These are phyloP conservation scores for Bryoglossum gracile DNA, from an alignment of 495 filamentous ascomycete species.

Conservation along the genomic window DNA sequence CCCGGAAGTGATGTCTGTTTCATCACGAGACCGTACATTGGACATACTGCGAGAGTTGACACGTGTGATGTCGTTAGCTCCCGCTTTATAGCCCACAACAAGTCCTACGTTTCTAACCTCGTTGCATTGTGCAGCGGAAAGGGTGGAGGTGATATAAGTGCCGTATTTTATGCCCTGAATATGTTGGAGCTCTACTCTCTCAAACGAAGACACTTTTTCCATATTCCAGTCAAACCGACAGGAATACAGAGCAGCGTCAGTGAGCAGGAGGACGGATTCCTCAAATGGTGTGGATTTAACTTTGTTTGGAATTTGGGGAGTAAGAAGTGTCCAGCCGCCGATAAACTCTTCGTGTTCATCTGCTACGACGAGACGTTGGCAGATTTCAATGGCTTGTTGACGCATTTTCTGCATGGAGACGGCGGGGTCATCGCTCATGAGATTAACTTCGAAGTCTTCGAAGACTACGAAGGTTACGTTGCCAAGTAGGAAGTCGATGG, in stretches of 20 bases:
- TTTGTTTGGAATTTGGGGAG: conserved; percentile 54
- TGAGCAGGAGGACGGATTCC: conserved; percentile 80
- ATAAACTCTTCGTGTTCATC: conserved; percentile 76
- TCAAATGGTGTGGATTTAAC: conserved; percentile 64
- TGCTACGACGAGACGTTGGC: conserved; percentile 74
- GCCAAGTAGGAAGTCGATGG: conserved; percentile 90
- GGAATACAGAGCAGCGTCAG: conserved; percentile 74
- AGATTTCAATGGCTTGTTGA: conserved; percentile 81
- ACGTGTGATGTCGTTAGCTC: conserved; percentile 56
- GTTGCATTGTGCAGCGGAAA: conserved; percentile 66
- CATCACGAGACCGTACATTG: conserved; percentile 29
- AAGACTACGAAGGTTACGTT: conserved; percentile 78
- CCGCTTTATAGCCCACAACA: conserved; percentile 65
- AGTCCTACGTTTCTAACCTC: conserved; percentile 76
- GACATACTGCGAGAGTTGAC: conserved; percentile 81
- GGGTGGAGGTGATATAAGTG: conserved; percentile 80
- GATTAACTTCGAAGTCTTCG: conserved; percentile 80
- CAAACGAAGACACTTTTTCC: conserved; percentile 86
- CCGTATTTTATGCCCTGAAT: conserved; percentile 65
- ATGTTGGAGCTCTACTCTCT: conserved; percentile 71
- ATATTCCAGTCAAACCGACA: conserved; percentile 88
- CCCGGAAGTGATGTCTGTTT: conserved; percentile 10
- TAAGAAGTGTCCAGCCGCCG: conserved; percentile 74
- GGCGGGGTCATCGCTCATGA: conserved; percentile 82
- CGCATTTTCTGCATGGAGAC: conserved; percentile 76